phyloP scores from a whole-genome alignment of 768 basidiomycete genomes.

The Pilatotrama ljubarskyi region DNA sequence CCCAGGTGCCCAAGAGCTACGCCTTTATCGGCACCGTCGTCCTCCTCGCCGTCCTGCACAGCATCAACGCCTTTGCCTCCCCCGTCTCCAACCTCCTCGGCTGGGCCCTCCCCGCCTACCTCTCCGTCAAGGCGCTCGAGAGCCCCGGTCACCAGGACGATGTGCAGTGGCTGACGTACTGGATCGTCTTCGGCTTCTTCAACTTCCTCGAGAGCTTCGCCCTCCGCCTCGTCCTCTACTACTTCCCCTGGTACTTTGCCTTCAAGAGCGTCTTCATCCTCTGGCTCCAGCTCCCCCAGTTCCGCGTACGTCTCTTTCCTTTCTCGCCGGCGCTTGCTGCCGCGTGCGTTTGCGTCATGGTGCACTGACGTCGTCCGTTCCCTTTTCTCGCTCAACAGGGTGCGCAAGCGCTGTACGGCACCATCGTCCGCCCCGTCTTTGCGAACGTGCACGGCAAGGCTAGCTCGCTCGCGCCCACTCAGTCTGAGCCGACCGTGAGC shows the following conservation, averaged over 20 bases:
- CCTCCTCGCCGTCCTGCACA: slow-evolving; percentile 72
- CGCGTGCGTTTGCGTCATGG: slow-evolving; percentile 17
- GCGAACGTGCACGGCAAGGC: slow-evolving; percentile 50
- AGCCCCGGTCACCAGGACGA: slow-evolving; percentile 80
- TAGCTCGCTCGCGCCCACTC: slow-evolving; percentile 27
- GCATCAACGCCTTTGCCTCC: slow-evolving; percentile 87
- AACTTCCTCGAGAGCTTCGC: slow-evolving; percentile 90
- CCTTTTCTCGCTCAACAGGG: slow-evolving; percentile 65
- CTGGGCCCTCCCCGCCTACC: slow-evolving; percentile 91
- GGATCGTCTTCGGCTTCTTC: slow-evolving; percentile 93
- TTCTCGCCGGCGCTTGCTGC: slow-evolving; percentile 8
- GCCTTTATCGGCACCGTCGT: slow-evolving; percentile 71
- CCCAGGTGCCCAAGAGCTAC: slow-evolving; percentile 92
- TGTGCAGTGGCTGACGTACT: slow-evolving; percentile 97
- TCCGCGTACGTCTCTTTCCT: slow-evolving; percentile 61
- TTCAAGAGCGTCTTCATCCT: slow-evolving; percentile 90
- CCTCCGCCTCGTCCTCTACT: slow-evolving; percentile 83
- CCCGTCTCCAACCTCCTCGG: slow-evolving; percentile 95
- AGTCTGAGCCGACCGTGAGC: slow-evolving; percentile 54
- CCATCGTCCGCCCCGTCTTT: slow-evolving; percentile 79
- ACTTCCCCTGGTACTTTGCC: slow-evolving; percentile 91
- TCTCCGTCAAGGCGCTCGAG: slow-evolving; percentile 95
- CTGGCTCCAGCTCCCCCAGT: slow-evolving; percentile 86
- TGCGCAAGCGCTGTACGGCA: slow-evolving; percentile 78
- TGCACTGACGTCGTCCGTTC: slow-evolving; percentile 1